Evolutionary conservation across 192 early-diverging fungal species (phyloP).

Genomic region (Linnemannia exigua): DNA sequence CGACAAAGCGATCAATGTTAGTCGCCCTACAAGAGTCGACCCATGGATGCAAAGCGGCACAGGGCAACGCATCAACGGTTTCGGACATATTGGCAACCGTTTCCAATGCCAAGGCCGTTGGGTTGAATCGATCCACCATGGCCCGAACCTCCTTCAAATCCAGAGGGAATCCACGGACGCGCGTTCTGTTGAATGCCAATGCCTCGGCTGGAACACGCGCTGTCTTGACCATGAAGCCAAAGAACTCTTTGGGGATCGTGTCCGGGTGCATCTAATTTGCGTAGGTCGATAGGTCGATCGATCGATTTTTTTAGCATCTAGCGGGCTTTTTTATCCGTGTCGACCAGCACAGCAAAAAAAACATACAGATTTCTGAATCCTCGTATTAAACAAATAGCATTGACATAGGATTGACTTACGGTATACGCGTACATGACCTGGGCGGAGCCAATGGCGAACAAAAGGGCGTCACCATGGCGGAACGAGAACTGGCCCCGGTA

Average conservation of each 20-base stretch:
- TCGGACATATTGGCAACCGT: conserved; percentile 51
- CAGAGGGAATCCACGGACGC: conserved; percentile 59
- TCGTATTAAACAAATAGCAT: too few relatives aligned
- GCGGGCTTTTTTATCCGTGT: neutral
- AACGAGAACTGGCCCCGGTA: conserved; percentile 66
- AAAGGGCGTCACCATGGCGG: conserved; percentile 67
- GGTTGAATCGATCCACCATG: conserved; percentile 47
- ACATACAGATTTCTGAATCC: neutral
- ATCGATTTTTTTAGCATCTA: neutral
- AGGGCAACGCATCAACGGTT: conserved; percentile 64
- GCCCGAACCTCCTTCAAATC: conserved; percentile 47
- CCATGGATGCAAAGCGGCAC: conserved; percentile 67
- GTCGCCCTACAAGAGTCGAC: conserved; percentile 62
- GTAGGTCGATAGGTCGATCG: neutral
- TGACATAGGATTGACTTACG: conserved; percentile 46
- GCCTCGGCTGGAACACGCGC: conserved; percentile 69
- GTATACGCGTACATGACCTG: conserved; percentile 72
- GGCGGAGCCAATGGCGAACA: conserved; percentile 65
- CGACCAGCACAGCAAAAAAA: neutral
- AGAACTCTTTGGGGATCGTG: conserved; percentile 70
- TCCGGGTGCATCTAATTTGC: conserved; percentile 66
- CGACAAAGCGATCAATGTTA: conserved; percentile 60
- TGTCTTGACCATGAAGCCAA: conserved; percentile 72
- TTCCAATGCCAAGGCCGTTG: conserved; percentile 58
- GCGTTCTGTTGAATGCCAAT: conserved; percentile 68